These are phyloP conservation scores for Saccharomycopsis hybrid DNA, from an alignment of 1,139 yeast species.

Conservation along the genomic window DNA sequence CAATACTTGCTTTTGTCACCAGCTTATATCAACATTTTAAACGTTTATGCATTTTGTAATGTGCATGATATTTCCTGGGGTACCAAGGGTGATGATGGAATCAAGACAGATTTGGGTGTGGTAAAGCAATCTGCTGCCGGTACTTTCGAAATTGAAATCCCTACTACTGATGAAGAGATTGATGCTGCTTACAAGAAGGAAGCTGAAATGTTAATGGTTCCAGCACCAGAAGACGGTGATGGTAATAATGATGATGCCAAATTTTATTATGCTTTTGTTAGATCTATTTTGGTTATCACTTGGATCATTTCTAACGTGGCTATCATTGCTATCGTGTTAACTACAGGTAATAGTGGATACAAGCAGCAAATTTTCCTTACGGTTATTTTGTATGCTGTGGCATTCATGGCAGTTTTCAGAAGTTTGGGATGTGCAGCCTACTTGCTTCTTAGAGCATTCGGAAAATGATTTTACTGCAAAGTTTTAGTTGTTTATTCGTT, in stretches of 20 bases:
- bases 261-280: slow-evolving; percentile 69
- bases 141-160: slow-evolving; percentile 57
- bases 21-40: slow-evolving; percentile 68
- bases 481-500: neutral
- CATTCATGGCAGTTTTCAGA: slow-evolving; percentile 65
- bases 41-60: slow-evolving; percentile 79
- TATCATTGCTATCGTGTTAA: slow-evolving; percentile 58
- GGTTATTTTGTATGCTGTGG: slow-evolving; percentile 74
- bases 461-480: slow-evolving; percentile 1
- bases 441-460: slow-evolving; percentile 26
- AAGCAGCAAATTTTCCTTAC: slow-evolving; percentile 46
- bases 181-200: slow-evolving; percentile 44
- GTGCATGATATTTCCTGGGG: slow-evolving; percentile 89
- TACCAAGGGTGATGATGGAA: slow-evolving; percentile 64
- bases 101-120: slow-evolving; percentile 59
- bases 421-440: slow-evolving; percentile 52
- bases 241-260: slow-evolving; percentile 33
- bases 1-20: slow-evolving; percentile 73
- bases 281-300: slow-evolving; percentile 70
- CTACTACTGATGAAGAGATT: slow-evolving; percentile 56
- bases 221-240: slow-evolving; percentile 25
- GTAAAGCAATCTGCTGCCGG: slow-evolving; percentile 53
- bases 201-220: slow-evolving; percentile 20
- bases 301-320: slow-evolving; percentile 76
- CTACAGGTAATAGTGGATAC: slow-evolving; percentile 52